Percentiles rank a stretch among this genome's conserved stretches.
Evolutionary conservation across 148 eudicot species (phyloP).

Genomic region (Arctostaphylos glauca): DNA sequence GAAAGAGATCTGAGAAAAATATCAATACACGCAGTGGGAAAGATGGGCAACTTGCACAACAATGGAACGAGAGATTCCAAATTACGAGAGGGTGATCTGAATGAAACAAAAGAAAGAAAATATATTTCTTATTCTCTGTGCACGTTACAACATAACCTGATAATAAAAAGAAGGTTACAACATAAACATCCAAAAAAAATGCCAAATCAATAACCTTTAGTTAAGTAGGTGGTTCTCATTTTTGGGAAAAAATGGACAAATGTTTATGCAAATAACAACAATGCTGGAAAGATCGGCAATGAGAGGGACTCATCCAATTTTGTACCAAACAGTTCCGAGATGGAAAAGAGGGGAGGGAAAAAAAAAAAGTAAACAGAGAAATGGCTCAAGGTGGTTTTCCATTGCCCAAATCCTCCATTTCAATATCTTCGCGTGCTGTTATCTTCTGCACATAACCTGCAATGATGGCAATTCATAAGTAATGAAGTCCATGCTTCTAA

Average conservation of each 20-base stretch:
- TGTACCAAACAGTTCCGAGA: not conserved
- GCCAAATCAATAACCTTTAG: not conserved
- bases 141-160: conserved; percentile 5
- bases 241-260: not conserved
- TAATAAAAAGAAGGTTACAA: not conserved
- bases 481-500: not conserved
- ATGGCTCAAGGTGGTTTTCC: conserved; percentile 58
- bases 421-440: conserved; percentile 68
- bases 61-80: not conserved
- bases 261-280: conserved; percentile 2
- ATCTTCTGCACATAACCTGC: conserved; percentile 97
- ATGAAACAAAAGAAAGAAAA: not conserved
- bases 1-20: too few species aligned
- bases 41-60: not conserved
- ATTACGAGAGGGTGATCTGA: not conserved
- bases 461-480: conserved; percentile 13
- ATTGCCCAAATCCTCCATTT: conserved; percentile 87
- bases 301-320: not conserved
- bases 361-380: not conserved
- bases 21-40: not conserved
- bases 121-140: conserved; percentile 10
- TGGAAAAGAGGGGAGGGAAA: not conserved
- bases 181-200: not conserved
- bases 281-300: not conserved
- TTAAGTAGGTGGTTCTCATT: not conserved